phyloP scores from a whole-genome alignment of 768 basidiomycete genomes.

The Albatrellus ellisii region DNA sequence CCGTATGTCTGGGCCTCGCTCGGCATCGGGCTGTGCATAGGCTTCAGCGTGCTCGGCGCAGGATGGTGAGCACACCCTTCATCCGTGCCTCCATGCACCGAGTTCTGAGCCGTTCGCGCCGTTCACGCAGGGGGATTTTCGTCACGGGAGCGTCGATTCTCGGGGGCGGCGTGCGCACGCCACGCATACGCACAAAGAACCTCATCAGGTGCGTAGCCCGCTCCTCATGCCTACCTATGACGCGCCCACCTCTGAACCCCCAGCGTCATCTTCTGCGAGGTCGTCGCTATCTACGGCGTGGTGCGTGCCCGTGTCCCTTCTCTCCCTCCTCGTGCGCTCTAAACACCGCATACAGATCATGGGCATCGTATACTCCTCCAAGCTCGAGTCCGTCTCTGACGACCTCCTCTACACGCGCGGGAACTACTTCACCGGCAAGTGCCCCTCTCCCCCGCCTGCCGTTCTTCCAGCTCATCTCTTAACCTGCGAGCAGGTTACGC shows the following conservation, averaged over 20 bases:
- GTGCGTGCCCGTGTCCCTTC: conserved; percentile 28
- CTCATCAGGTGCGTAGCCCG: conserved; percentile 63
- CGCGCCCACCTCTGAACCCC: background rate
- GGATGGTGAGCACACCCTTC: conserved; percentile 67
- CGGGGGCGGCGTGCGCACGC: conserved; percentile 88
- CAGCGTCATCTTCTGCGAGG: conserved; percentile 99
- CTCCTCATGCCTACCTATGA: background rate
- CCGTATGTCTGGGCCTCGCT: conserved; percentile 88
- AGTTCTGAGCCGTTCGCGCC: background rate
- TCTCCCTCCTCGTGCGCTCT: background rate
- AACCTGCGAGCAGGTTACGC: conserved; percentile 57
- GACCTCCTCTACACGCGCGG: conserved; percentile 63
- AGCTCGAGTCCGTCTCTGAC: conserved; percentile 49
- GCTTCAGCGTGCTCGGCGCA: conserved; percentile 86
- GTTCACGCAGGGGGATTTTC: conserved; percentile 97
- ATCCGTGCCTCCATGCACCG: background rate
- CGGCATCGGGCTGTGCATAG: conserved; percentile 88
- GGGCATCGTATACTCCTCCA: conserved; percentile 90
- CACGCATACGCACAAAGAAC: conserved; percentile 94
- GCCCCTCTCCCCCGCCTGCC: background rate
- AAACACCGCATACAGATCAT: conserved; percentile 52
- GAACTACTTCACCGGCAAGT: conserved; percentile 85
- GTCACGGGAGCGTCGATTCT: conserved; percentile 94
- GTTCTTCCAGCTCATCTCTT: conserved; percentile 3
- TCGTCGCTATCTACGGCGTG: conserved; percentile 96